These are phyloP conservation scores for Esteya vermicola DNA, from an alignment of 2,329 filamentous ascomycete species.

Conservation along the genomic window DNA sequence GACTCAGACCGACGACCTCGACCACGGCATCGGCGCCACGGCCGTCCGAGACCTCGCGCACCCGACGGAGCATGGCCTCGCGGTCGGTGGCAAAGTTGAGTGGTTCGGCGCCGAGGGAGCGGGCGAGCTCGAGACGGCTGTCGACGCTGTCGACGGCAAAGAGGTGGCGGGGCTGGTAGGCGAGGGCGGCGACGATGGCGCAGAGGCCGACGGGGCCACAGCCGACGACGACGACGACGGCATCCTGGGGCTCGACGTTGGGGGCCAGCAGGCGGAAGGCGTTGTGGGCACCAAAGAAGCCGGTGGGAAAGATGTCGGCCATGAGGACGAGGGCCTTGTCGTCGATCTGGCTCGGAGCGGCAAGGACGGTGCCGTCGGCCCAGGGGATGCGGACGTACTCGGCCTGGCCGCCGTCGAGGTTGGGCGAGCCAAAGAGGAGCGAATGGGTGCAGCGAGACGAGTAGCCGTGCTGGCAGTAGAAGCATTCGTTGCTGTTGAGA, in stretches of 20 bases:
- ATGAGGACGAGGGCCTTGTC: conserved; percentile 69
- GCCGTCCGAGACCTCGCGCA: conserved; percentile 63
- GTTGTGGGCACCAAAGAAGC: conserved; percentile 71
- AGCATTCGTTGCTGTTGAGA: conserved; percentile 53
- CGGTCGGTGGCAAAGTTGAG: conserved; percentile 62
- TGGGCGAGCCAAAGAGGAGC: conserved; percentile 53
- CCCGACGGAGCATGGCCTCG: conserved; percentile 49
- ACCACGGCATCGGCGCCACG: conserved; percentile 77
- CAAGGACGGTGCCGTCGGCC: conserved; percentile 68
- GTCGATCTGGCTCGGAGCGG: conserved; percentile 55
- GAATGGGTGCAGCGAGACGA: conserved; percentile 63
- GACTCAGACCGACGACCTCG: conserved; percentile 59
- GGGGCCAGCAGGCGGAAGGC: conserved; percentile 49
- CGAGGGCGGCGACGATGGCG: conserved; percentile 62
- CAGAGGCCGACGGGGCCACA: conserved; percentile 81
- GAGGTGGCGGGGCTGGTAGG: conserved; percentile 59
- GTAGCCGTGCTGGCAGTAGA: conserved; percentile 67
- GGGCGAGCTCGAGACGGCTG: conserved; percentile 59
- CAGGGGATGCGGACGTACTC: conserved; percentile 70
- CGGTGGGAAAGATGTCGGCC: conserved; percentile 85
- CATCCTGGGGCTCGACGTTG: conserved; percentile 42
- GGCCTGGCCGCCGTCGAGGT: conserved; percentile 66
- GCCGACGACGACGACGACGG: conserved; percentile 66
- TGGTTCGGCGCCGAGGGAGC: conserved; percentile 62
- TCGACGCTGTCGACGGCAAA: conserved; percentile 70